Base-by-base conservation (phyloP, 2,329 filamentous ascomycete genomes). In the Neoarthrinium moseri region DNA sequence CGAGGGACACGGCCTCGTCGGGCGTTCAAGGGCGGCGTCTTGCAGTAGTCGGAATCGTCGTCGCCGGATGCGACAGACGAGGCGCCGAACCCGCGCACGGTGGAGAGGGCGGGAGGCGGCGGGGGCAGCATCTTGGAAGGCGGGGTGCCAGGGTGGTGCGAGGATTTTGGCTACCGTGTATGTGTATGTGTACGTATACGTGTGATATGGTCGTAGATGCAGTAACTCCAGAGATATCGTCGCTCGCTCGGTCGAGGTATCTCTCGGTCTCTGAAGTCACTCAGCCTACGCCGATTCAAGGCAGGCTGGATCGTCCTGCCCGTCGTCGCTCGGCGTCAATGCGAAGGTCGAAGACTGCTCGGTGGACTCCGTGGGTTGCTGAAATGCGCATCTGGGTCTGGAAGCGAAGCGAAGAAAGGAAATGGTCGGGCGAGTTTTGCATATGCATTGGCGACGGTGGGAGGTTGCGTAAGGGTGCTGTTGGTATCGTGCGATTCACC, bases 261-360 rank as follows among this genome's bases (percentile, higher is more conserved):
- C 30, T 24, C 30, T 26, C 32, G 23, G 27, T 30, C 23, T 32
- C 23, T 23, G 22, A 32, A 30, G 13, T 35, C 22, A 11, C 33
- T 62, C 54, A 64, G 54, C 60, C 60, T 54, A 52, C 55, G 55
- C 56, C 56, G 57, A 59, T 67, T 71, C 68, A 72, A 62, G 67
- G 72, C 55, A 59, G 58, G 54, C 60, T 59, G 30, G 29, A 32
- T 36, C 20, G 22, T 26, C 50, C 74, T 70, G 63, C 78, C 78
- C 78, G 77, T 65, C 78, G 78, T 59, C 78, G 77, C 70, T 81
- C 73, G 50, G 78, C 76, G 70, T 81, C 78, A 58, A 74, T 75
- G 61, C 78, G 78, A 56, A 69, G 68, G 62, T 77, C 69, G 56
- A 70, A 73, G 56, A 75, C 68, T 61, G 71, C 68, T 63, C 70